phyloP scores from a whole-genome alignment of 257 asterid species.

The Solanum gracilifrons region DNA sequence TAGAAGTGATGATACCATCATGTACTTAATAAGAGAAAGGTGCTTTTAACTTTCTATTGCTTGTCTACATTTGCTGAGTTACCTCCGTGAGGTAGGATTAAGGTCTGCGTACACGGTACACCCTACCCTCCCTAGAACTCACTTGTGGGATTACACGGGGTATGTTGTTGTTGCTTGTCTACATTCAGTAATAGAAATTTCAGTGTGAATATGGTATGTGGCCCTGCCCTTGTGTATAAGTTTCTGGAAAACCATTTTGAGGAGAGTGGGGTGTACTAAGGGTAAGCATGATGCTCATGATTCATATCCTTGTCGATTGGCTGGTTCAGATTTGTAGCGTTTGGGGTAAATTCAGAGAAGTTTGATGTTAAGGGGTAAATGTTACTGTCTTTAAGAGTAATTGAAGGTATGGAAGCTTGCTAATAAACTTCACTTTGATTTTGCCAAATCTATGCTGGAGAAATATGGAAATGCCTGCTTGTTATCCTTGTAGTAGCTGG shows the following conservation, averaged over 20 bases:
- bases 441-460: background rate
- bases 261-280: background rate
- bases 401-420: conserved; percentile 8
- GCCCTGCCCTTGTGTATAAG: background rate
- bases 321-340: background rate
- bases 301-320: background rate
- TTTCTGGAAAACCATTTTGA: background rate
- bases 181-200: background rate
- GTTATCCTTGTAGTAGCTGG: background rate
- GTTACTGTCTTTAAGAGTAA: background rate
- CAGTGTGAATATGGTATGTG: background rate
- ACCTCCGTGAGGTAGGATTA: background rate
- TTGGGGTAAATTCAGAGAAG: background rate
- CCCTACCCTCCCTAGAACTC: background rate
- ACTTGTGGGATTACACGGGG: background rate
- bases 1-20: background rate
- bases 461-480: background rate
- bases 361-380: background rate
- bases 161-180: background rate
- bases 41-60: background rate
- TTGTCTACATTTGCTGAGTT: background rate
- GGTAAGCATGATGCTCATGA: background rate
- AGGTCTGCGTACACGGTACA: background rate
- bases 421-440: background rate
- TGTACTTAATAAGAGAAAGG: background rate